Conservation (phyloP, 805 yeast genomes). For the Yarrowia alimentaria region DNA sequence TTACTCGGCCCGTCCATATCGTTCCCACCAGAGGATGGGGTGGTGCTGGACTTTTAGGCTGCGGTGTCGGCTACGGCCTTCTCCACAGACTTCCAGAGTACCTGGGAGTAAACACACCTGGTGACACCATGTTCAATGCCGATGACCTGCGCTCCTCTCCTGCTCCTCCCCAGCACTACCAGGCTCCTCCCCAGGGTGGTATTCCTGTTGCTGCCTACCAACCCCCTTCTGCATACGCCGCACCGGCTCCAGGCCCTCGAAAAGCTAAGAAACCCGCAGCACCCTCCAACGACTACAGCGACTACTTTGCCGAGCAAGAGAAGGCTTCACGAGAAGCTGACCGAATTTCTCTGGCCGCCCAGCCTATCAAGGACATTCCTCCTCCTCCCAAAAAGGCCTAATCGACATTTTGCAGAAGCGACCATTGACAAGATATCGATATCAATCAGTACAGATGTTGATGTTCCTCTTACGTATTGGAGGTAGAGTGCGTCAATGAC, state of each 20-base stretch:
- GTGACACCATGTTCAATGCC: constrained; percentile 43
- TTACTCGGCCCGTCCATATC: constrained; percentile 84
- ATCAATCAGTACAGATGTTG: too few species aligned
- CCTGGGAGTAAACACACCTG: constrained; percentile 42
- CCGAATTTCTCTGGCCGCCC: constrained; percentile 29
- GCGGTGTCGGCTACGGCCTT: constrained; percentile 92
- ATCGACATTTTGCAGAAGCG: not conserved
- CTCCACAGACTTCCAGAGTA: constrained; percentile 82
- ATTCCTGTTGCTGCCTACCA: constrained; percentile 15
- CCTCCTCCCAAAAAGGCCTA: constrained; percentile 33
- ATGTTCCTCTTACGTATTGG: too few species aligned
- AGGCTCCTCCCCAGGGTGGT: constrained; percentile 16
- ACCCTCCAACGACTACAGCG: constrained; percentile 31
- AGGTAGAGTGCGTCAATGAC: too few species aligned
- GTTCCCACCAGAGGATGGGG: constrained; percentile 72
- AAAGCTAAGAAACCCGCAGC: constrained; percentile 25
- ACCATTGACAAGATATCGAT: too few species aligned
- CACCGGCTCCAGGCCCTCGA: constrained; percentile 4
- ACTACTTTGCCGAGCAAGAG: constrained; percentile 37
- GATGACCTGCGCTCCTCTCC: constrained; percentile 14
- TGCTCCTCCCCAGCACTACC: constrained; percentile 11
- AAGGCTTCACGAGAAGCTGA: constrained; percentile 33
- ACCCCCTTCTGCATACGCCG: constrained; percentile 20
- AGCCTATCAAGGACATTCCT: constrained; percentile 32
- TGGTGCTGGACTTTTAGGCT: constrained; percentile 82